Base-by-base conservation (phyloP, 2,329 filamentous ascomycete genomes). In the Herpotrichia juniperi region DNA sequence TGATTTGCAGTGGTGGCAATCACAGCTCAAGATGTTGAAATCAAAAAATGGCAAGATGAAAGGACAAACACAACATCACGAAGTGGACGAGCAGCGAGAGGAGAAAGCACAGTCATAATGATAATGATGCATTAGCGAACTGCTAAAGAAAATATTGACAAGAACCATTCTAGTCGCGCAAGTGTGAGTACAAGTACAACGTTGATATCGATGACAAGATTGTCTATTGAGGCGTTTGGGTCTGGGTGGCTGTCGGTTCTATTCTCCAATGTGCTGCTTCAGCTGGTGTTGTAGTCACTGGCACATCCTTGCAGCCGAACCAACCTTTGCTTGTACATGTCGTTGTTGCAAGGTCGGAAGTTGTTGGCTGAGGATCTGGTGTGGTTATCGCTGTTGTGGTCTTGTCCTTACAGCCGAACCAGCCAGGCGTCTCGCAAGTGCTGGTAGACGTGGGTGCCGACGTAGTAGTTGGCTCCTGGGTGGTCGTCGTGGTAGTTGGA, bases 331-430 rank as follows among this genome's bases (percentile, higher is more conserved):
- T 67, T 16, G 66, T 67, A 31, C 69, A 73, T 1, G 67, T 68
- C 6, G 63, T 65, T 14, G 66, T 71, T 1, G 62, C 64, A 10
- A 58, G 43, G 42, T 56, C 53, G 22, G 48, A 53, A 7, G 53
- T 52, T 4, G 65, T 21, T 8, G 39, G 17, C 8, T 24, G 19
- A 16, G 6, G 21, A 17, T 25, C 24, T 7, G 39, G 19, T 19
- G 42, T 62, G 3, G 63, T 59, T 16, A 64, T 64, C 7, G 58
- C 57, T 3, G 58, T 64, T 21, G 59, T 58, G 0, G 62, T 67
- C 1, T 63, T 69, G 42, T 74, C 71, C 39, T 72, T 72, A 46
- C 70, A 73, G 2, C 70, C 70, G 42, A 72, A 73, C 70, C 70
- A 73, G 24, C 70, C 68, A 34, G 69, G 69, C 60, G 70, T 72